Evolutionary conservation across 1,139 yeast genomes (phyloP).

Genomic region (Magnusiomyces ingens): DNA sequence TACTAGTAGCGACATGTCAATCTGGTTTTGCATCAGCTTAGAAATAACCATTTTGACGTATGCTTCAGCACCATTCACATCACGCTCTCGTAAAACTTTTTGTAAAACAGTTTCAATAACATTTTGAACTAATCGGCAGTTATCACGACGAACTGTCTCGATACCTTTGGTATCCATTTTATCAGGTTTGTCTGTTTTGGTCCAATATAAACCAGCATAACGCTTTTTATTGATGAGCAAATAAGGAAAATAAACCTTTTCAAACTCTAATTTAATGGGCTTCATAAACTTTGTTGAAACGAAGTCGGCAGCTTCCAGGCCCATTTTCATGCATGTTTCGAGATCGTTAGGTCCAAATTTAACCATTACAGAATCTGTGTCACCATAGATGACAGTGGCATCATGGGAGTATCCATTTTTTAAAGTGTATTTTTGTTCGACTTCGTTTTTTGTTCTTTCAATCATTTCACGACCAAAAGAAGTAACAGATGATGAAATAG

Average conservation of each 20-base stretch:
- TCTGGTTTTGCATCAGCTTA: slow-evolving; percentile 80
- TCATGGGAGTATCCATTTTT: slow-evolving; percentile 77
- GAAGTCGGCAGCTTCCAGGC: slow-evolving; percentile 86
- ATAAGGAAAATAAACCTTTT: slow-evolving; percentile 93
- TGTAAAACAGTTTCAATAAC: slow-evolving; percentile 90
- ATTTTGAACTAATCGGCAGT: slow-evolving; percentile 88
- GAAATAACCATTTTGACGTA: slow-evolving; percentile 86
- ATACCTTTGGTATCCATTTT: slow-evolving; percentile 98
- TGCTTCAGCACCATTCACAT: slow-evolving; percentile 79
- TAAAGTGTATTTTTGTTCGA: slow-evolving; percentile 68
- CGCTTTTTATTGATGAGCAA: slow-evolving; percentile 89
- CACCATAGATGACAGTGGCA: slow-evolving; percentile 93
- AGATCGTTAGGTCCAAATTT: slow-evolving; percentile 86
- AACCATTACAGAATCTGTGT: slow-evolving; percentile 99
- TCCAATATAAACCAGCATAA: slow-evolving; percentile 97
- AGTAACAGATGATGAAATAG: slow-evolving; percentile 92
- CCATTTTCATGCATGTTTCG: slow-evolving; percentile 79
- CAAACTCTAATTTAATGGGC: slow-evolving; percentile 94
- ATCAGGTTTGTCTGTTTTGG: slow-evolving; percentile 79
- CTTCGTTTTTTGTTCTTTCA: slow-evolving; percentile 81
- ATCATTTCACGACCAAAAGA: slow-evolving; percentile 97
- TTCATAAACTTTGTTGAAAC: slow-evolving; percentile 72
- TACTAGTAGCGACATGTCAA: slow-evolving; percentile 88
- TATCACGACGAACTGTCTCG: slow-evolving; percentile 96
- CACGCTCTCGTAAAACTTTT: slow-evolving; percentile 77